Evolutionary conservation across 2,329 filamentous ascomycete genomes (phyloP).

Genomic region (Dothidotthia symphoricarpi): DNA sequence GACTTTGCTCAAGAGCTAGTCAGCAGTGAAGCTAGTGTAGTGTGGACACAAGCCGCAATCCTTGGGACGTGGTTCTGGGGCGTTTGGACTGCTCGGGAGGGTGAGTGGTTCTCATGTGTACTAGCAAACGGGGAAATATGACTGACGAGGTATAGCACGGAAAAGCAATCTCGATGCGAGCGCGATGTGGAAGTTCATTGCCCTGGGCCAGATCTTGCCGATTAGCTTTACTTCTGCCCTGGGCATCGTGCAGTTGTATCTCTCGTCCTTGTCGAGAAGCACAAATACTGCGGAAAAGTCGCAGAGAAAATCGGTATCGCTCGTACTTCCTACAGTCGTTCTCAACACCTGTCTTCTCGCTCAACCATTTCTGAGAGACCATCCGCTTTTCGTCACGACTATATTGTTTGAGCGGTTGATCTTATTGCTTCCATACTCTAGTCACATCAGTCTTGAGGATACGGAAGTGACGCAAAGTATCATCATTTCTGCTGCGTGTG

Average conservation of each 20-base stretch:
- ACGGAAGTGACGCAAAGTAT: slow-evolving; percentile 21
- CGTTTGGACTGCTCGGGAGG: slow-evolving; percentile 29
- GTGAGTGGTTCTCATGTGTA: slow-evolving; percentile 9
- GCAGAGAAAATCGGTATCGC: slow-evolving; percentile 9
- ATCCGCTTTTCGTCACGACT: slow-evolving; percentile 20
- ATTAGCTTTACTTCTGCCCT: slow-evolving; percentile 27
- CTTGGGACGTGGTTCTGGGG: slow-evolving; percentile 34
- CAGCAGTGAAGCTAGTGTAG: slow-evolving; percentile 18
- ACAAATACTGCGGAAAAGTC: background rate
- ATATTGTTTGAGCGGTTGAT: slow-evolving; percentile 21
- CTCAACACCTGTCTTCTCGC: slow-evolving; percentile 26
- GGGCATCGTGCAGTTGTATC: slow-evolving; percentile 29
- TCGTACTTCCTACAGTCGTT: slow-evolving; percentile 26
- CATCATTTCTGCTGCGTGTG: slow-evolving; percentile 25
- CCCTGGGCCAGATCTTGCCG: slow-evolving; percentile 31
- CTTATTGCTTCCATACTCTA: slow-evolving; percentile 24
- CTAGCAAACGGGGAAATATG: background rate
- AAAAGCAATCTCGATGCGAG: slow-evolving; percentile 8
- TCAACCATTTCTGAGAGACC: slow-evolving; percentile 15
- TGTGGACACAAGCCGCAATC: slow-evolving; percentile 29
- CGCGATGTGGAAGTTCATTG: slow-evolving; percentile 22
- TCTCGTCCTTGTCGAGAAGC: slow-evolving; percentile 15
- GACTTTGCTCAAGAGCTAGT: slow-evolving; percentile 33
- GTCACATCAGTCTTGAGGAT: slow-evolving; percentile 13
- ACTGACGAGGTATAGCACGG: slow-evolving; percentile 9